Conservation (phyloP, 2,329 filamentous ascomycete species). For the Penicillium psychrosexuale region DNA sequence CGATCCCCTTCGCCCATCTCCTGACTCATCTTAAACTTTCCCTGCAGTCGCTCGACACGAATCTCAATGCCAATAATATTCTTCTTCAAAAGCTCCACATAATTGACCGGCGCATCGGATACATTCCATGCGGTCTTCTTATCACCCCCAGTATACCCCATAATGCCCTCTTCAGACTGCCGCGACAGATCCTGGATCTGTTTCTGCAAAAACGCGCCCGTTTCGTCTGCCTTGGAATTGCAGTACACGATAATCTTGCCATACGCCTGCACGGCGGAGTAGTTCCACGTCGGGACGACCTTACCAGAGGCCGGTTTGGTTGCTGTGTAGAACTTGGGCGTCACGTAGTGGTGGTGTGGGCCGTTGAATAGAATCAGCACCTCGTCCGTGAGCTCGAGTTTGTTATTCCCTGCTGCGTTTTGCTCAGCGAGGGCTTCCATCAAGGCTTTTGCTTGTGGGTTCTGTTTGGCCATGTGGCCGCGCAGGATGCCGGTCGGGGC, state of each 20-base stretch:
- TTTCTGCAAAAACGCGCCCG: slow-evolving; percentile 47
- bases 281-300: slow-evolving; percentile 68
- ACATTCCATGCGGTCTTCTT: slow-evolving; percentile 60
- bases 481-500: slow-evolving; percentile 47
- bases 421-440: slow-evolving; percentile 48
- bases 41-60: slow-evolving; percentile 52
- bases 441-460: slow-evolving; percentile 4
- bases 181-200: slow-evolving; percentile 55
- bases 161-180: slow-evolving; percentile 53
- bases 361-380: slow-evolving; percentile 63
- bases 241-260: slow-evolving; percentile 55
- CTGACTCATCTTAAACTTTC: slow-evolving; percentile 68
- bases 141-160: slow-evolving; percentile 52
- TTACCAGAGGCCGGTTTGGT: slow-evolving; percentile 63
- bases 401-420: slow-evolving; percentile 57
- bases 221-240: slow-evolving; percentile 48
- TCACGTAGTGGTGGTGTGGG: slow-evolving; percentile 61
- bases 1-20: slow-evolving; percentile 54
- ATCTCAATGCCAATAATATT: slow-evolving; percentile 62
- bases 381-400: slow-evolving; percentile 45
- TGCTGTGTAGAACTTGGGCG: slow-evolving; percentile 61
- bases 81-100: slow-evolving; percentile 57
- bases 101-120: slow-evolving; percentile 56
- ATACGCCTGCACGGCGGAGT: slow-evolving; percentile 62
- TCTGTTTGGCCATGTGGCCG: slow-evolving; percentile 47